Base-by-base conservation (phyloP, 306 rosid species). In the Castanea mollissima region DNA sequence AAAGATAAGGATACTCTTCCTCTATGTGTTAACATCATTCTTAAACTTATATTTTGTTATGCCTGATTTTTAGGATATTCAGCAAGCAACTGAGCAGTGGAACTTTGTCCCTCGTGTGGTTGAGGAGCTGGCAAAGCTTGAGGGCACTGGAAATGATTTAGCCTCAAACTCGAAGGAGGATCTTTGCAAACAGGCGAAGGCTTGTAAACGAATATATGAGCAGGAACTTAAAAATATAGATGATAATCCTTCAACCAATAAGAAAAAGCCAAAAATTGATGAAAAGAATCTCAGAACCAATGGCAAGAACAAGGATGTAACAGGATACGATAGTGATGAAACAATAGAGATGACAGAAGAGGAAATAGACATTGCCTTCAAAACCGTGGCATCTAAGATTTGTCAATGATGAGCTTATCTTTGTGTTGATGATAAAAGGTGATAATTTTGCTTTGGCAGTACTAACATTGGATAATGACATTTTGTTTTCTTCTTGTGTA, bases 331-430 rank as follows among this genome's bases (percentile, higher is more conserved):
- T 67, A 94, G 95, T 79, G 97, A 94, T 78, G 97, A 91, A 54
- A 94, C 98, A 14, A 60, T 91, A 15, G 98, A 91, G 88, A 94
- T 94, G 99, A 88, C 97, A 0, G 97, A 91, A 88, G 89, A 91
- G 76, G 97, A 92, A 80, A 92, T 92, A 76, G 95, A 90, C 62
- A 78, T 76, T 83, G 95, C 98, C 74, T 92, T 82, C 80, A 83
- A 85, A 19, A 81, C 65, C 58, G 54, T 91, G 80, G 84, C 91
- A 76, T 81, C 89, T 58, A 82, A 86, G 44, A 75, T 81, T 62
- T 31, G 69, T 74, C 60, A 89, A 82, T 58, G 75, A 73, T 74
- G 74, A 81, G 49, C 78, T 76, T 68, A 72, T 71, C 57, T 71
- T 63, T 68, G 78, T 78, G 75, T 51, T 56, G 23, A 63, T 73